phyloP scores from a whole-genome alignment of 1,284 basidiomycete species.

The Heterobasidion parviporum region DNA sequence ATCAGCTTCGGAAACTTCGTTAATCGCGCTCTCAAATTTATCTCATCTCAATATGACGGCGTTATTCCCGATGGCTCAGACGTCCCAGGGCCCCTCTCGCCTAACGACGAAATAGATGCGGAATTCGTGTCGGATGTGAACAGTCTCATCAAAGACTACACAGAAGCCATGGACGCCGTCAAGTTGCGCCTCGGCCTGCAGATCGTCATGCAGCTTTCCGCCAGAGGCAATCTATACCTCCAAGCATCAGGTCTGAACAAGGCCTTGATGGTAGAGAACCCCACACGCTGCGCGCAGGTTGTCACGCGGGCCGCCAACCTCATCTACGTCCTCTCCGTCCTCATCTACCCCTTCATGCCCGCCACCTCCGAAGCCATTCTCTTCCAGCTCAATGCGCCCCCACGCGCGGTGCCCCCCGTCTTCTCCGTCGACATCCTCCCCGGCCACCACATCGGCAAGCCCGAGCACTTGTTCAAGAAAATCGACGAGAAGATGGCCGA shows the following conservation, averaged over 20 bases:
- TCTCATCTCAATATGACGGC: conserved; percentile 80
- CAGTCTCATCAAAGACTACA: conserved; percentile 72
- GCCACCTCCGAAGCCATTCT: conserved; percentile 79
- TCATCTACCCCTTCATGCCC: conserved; percentile 97
- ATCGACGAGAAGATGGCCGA: conserved; percentile 91
- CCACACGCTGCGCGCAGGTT: conserved; percentile 84
- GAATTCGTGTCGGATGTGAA: conserved; percentile 84
- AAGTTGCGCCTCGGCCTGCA: conserved; percentile 86
- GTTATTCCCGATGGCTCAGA: conserved; percentile 76
- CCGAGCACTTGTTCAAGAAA: conserved; percentile 88
- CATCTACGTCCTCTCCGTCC: conserved; percentile 83
- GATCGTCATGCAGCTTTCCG: conserved; percentile 85
- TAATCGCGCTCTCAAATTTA: conserved; percentile 91
- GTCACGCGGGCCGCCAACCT: conserved; percentile 88
- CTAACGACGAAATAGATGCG: conserved; percentile 61
- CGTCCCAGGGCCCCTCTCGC: conserved; percentile 56
- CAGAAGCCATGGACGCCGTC: conserved; percentile 84
- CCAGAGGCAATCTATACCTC: conserved; percentile 91
- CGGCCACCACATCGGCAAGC: conserved; percentile 82
- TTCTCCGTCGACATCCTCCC: conserved; percentile 78
- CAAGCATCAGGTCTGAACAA: conserved; percentile 92
- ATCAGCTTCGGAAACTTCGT: conserved; percentile 93
- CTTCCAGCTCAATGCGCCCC: conserved; percentile 84
- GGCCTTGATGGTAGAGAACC: conserved; percentile 75
- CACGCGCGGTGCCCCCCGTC: conserved; percentile 63